phyloP scores from a whole-genome alignment of 179 eudicot genomes.

The Silene vulgaris region DNA sequence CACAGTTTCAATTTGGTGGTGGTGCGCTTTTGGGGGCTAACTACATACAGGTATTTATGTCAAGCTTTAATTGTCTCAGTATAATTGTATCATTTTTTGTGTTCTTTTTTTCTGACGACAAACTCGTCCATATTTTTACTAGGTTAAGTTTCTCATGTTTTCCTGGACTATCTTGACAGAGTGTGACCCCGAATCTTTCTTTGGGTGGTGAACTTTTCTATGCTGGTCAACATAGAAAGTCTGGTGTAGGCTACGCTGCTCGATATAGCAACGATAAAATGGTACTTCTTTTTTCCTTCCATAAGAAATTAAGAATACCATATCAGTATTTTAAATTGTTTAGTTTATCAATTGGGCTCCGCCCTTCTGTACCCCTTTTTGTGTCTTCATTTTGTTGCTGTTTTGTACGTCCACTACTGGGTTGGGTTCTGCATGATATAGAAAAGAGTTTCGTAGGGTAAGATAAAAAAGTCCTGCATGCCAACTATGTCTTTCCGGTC shows the following conservation, averaged over 20 bases:
- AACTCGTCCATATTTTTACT: background rate
- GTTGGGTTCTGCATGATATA: no score
- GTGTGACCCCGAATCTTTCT: constrained; percentile 79
- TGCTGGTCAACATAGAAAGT: constrained; percentile 90
- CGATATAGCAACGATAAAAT: constrained; percentile 77
- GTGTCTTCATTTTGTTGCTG: no score
- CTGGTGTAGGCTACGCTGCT: constrained; percentile 85
- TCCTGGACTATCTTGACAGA: constrained; percentile 38
- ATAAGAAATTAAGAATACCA: background rate
- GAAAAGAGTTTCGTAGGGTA: no score
- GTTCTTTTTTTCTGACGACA: background rate
- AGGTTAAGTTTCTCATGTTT: background rate
- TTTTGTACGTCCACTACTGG: no score
- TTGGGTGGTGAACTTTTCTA: constrained; percentile 95
- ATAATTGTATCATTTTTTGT: background rate
- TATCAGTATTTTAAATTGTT: background rate
- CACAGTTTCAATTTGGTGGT: constrained; percentile 75
- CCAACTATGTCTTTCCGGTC: no score
- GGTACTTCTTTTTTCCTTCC: constrained; percentile 38
- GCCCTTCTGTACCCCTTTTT: no score
- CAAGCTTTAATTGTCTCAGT: background rate
- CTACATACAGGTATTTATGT: constrained; percentile 72
- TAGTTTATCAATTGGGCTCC: background rate
- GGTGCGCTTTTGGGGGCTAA: constrained; percentile 79
- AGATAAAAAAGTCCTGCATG: no score